Percentiles rank a stretch among this genome's conserved stretches.
These are phyloP conservation scores for Amyloporia xantha DNA, from an alignment of 768 basidiomycete genomes.

Conservation along the genomic window DNA sequence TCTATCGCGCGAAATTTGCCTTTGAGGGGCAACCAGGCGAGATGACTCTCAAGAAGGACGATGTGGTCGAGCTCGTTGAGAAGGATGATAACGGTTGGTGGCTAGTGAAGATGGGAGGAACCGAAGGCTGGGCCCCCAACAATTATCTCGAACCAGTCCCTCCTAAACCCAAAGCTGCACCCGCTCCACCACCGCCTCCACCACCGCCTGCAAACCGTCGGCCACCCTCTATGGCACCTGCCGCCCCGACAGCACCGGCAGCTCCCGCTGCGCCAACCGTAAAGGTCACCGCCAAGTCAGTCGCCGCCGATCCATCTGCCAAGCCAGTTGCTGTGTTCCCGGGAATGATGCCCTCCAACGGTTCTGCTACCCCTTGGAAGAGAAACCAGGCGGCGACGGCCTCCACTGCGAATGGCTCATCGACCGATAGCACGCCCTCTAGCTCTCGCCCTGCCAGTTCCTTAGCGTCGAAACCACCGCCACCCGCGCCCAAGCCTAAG, in stretches of 20 bases:
- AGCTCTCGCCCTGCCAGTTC: slow-evolving; percentile 48
- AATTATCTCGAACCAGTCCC: slow-evolving; percentile 85
- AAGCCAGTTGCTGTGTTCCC: slow-evolving; percentile 82
- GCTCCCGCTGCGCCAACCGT: slow-evolving; percentile 28
- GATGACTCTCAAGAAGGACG: slow-evolving; percentile 84
- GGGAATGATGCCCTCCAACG: slow-evolving; percentile 62
- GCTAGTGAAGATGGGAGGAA: slow-evolving; percentile 78
- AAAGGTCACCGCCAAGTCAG: slow-evolving; percentile 28
- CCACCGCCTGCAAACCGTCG: slow-evolving; percentile 20
- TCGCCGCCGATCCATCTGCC: slow-evolving; percentile 54
- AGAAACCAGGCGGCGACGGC: slow-evolving; percentile 33
- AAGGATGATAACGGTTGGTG: slow-evolving; percentile 98
- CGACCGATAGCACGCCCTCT: slow-evolving; percentile 33
- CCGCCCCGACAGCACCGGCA: slow-evolving; percentile 29
- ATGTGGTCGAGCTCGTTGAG: slow-evolving; percentile 84
- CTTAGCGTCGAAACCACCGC: slow-evolving; percentile 42
- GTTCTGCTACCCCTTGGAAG: slow-evolving; percentile 71
- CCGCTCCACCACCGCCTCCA: slow-evolving; percentile 69
- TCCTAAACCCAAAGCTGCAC: slow-evolving; percentile 53
- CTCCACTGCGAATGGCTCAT: slow-evolving; percentile 19
- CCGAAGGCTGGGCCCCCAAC: slow-evolving; percentile 93
- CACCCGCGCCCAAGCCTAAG: slow-evolving; percentile 63
- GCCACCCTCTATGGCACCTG: slow-evolving; percentile 30
- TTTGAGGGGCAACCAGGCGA: slow-evolving; percentile 93
- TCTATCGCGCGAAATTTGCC: slow-evolving; percentile 86